Evolutionary conservation across 78 protist species (phyloP), one percentile per base, ranked within the genome.

Genomic region (Planoprotostelium fungivorum): DNA sequence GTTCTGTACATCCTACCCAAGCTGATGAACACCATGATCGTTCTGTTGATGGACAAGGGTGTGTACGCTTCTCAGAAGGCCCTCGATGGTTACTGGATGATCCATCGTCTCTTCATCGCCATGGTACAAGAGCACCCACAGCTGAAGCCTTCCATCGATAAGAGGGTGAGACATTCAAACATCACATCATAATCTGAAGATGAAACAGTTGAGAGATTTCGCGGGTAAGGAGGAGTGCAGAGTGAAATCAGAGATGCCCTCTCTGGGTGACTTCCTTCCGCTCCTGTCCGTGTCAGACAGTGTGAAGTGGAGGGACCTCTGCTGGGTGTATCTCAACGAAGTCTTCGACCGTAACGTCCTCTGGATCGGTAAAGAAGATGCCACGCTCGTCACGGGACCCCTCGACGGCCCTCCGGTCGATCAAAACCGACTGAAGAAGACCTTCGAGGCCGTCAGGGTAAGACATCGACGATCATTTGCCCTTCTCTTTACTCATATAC

Each of bases 181-280:
- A n/a, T n/a, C n/a, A n/a, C n/a, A n/a, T n/a, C n/a, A n/a, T n/a
- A n/a, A n/a, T n/a, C n/a, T n/a, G n/a, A n/a, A n/a, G n/a, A n/a
- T n/a, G n/a, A n/a, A n/a, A n/a, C n/a, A n/a, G n/a, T n/a, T n/a
- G n/a, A n/a, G n/a, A n/a, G n/a, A n/a, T 34, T 93, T 93, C 36
- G 90, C 87, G 29, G 16, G 16, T 16, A 16, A 36, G 5, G 92
- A 90, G 36, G 90, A 91, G 31, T 63, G 63, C 34, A 86, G 95
- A 87, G 85, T 63, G 35, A 93, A 93, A 84, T 88, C 86, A 39
- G 63, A 34, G 1, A 87, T 92, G 1, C 84, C 89, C 10, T 92
- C 95, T 23, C n/a, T 93, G 0, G 95, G 95, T 35, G 93, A 93
- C 63, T 93, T 93, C 86, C 63, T 93, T 83, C 95, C 95, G 16